phyloP scores from a whole-genome alignment of 768 basidiomycete genomes.

The Naganishia vaughanmartiniae region DNA sequence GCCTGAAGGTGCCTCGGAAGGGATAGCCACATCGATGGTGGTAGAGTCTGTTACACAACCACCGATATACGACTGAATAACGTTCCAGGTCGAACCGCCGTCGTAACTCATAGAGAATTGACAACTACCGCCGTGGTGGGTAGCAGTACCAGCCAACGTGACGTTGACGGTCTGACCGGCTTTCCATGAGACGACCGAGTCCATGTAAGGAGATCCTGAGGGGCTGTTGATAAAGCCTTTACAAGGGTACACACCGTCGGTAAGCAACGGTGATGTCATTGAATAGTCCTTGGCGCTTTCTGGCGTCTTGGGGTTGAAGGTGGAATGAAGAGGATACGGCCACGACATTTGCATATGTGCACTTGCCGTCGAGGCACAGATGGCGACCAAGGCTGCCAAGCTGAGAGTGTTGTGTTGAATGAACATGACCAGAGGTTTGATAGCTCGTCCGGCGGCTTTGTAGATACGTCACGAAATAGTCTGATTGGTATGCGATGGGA shows the following conservation, averaged over 20 bases:
- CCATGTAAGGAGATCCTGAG: conserved; percentile 38
- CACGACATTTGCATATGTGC: conserved; percentile 37
- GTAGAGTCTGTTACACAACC: conserved; percentile 47
- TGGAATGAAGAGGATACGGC: conserved; percentile 36
- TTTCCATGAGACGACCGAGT: conserved; percentile 42
- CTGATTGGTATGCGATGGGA: too few species aligned
- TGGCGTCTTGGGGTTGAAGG: conserved; percentile 39
- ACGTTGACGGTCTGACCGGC: conserved; percentile 48
- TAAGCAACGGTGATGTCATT: conserved; percentile 47
- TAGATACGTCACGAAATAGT: too few species aligned
- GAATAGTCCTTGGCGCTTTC: conserved; percentile 48
- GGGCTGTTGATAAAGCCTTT: conserved; percentile 48
- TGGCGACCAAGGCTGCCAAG: neutral
- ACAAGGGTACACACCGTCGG: conserved; percentile 52
- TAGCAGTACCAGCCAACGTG: conserved; percentile 47
- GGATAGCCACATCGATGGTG: conserved; percentile 47
- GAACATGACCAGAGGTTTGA: conserved; percentile 6
- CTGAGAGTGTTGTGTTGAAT: neutral
- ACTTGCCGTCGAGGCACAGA: conserved; percentile 18
- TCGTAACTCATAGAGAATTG: conserved; percentile 54
- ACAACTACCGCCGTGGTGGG: conserved; percentile 53
- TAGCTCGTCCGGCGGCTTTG: conserved; percentile 4
- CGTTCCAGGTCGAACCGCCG: conserved; percentile 51
- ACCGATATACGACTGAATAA: conserved; percentile 51
- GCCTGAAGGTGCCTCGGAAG: conserved; percentile 45